Base-by-base conservation (phyloP, 176 grass and related monocot genomes). In the Aechmea fasciata region DNA sequence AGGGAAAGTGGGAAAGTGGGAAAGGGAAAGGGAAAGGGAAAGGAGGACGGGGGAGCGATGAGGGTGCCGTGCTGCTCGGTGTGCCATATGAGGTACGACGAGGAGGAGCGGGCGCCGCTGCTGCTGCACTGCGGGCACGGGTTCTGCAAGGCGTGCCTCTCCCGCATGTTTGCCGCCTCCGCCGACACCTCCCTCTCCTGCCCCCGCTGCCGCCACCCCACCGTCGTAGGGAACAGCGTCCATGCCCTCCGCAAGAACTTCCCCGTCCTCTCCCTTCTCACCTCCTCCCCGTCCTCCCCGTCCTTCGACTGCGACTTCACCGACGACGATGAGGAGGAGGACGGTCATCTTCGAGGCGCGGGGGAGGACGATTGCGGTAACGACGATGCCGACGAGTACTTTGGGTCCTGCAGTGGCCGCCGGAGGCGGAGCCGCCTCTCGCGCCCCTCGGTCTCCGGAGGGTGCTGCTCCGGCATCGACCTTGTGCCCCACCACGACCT, bases 81-180 rank as follows among this genome's bases (percentile, higher is more conserved):
- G 50, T 99, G 95, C 80, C 83, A 87, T 75, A 68, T 73, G 11
- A 69, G 87, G 52, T 99, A 99, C 78, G 95, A 99, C 57, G 95
- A 99, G 81, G 95, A 90, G 18, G 95, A 99, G 84, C 90, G 74
- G 49, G 64, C 75, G 11, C 90, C 95, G 53, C 87, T 99, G 47
- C 90, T 99, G 3, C 90, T 99, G 77, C 84, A 90, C 87, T 99
- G 95, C 82, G 95, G 95, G 63, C 95, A 99, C 59, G 90, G 95
- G 68, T 99, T 99, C 89, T 99, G 95, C 84, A 84, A 84, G 77
- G 77, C 82, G 13, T 99, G 95, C 87, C 95, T 99, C 28, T 77
- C 90, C 13, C 80, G 78, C 78, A 86, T 94, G 95, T 91, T 99
- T 49, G 81, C 90, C 19, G 68, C 84, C 41, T 69, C 87, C 11